Evolutionary conservation across 176 grass and related monocot species (phyloP).

Genomic region (Cymbopogon citratus): DNA sequence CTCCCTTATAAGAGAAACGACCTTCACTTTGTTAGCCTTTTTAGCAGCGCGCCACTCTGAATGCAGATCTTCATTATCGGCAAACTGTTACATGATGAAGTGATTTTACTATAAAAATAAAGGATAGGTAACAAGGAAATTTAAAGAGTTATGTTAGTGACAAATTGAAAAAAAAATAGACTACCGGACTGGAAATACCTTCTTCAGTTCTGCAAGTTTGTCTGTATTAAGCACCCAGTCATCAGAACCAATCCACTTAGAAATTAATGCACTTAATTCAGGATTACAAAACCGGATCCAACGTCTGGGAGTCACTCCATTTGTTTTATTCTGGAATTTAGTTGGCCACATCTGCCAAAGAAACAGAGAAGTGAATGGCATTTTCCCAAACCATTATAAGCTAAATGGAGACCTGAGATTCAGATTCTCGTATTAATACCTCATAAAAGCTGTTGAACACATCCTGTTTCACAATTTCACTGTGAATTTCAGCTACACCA

Average conservation of each 20-base stretch:
- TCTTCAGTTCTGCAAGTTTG: slow-evolving; percentile 66
- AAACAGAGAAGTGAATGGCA: slow-evolving; percentile 9
- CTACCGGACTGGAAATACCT: slow-evolving; percentile 42
- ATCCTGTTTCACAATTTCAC: slow-evolving; percentile 96
- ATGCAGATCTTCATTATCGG: slow-evolving; percentile 76
- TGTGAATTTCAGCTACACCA: slow-evolving; percentile 97
- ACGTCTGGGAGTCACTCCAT: slow-evolving; percentile 96
- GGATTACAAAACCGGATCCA: slow-evolving; percentile 98
- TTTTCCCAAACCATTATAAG: slow-evolving; percentile 10
- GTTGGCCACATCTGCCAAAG: slow-evolving; percentile 81
- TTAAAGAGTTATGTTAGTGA: neutral
- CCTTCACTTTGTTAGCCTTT: slow-evolving; percentile 76
- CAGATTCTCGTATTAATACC: slow-evolving; percentile 47
- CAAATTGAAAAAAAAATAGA: neutral
- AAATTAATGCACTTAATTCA: slow-evolving; percentile 75
- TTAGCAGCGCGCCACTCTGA: slow-evolving; percentile 78
- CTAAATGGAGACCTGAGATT: neutral
- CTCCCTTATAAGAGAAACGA: slow-evolving; percentile 77
- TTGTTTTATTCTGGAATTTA: slow-evolving; percentile 99
- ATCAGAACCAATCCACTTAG: slow-evolving; percentile 88
- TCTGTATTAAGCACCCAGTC: slow-evolving; percentile 94
- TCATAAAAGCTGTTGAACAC: slow-evolving; percentile 95
- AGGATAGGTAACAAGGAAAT: neutral
- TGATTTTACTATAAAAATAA: slow-evolving; percentile 14
- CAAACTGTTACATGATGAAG: slow-evolving; percentile 58